These are phyloP conservation scores for Lipomyces lipofer DNA, from an alignment of 805 yeast genomes.

Conservation along the genomic window DNA sequence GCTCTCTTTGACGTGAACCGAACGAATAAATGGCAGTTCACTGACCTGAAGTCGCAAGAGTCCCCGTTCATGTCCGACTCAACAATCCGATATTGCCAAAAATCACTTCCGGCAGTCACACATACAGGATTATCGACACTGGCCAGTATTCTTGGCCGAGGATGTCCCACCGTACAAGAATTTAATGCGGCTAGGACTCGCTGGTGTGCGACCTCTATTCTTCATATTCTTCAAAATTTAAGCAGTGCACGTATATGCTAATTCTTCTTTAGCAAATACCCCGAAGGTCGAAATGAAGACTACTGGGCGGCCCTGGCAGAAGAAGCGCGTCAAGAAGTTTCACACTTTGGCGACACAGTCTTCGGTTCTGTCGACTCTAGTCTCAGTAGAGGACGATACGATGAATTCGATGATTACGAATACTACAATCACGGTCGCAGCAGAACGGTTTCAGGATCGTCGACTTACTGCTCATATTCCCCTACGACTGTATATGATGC, in stretches of 20 bases:
- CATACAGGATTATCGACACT: neutral
- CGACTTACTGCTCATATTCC: too few relatives aligned
- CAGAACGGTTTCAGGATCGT: neutral
- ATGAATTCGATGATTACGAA: neutral
- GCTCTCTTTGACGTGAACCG: too few relatives aligned
- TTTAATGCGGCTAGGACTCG: slow-evolving; percentile 8
- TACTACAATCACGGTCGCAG: neutral
- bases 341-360: neutral
- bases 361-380: neutral
- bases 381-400: slow-evolving; percentile 3
- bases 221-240: neutral
- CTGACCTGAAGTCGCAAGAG: too few relatives aligned
- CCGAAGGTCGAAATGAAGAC: too few relatives aligned
- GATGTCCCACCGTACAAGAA: slow-evolving; percentile 4
- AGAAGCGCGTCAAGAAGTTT: neutral
- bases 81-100: neutral
- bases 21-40: too few relatives aligned
- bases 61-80: slow-evolving; percentile 10
- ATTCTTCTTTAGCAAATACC: too few relatives aligned
- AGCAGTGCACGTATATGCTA: too few relatives aligned
- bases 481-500: neutral
- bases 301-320: neutral
- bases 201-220: slow-evolving; percentile 28
- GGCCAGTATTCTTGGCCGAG: slow-evolving; percentile 12
- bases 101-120: slow-evolving; percentile 2